Conservation (phyloP, 768 basidiomycete genomes). For the Leccinum aurantiacum region DNA sequence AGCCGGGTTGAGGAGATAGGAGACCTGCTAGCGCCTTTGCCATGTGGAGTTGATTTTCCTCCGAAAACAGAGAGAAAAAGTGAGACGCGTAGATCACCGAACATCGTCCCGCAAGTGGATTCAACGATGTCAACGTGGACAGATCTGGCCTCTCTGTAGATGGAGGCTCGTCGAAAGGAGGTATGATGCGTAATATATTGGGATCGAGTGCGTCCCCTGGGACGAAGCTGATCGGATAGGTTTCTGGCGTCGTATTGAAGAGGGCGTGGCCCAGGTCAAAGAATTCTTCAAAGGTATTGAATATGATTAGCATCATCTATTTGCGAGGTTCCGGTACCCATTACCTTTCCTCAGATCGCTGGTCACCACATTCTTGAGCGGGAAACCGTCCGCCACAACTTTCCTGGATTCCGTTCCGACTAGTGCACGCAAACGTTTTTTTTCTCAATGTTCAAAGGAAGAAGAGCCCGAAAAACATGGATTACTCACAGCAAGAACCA, state of each 20-base stretch:
- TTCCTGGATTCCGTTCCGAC: neutral
- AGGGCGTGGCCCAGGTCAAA: neutral
- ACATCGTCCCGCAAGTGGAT: neutral
- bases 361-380: neutral
- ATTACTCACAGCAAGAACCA: neutral
- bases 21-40: neutral
- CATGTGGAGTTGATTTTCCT: neutral
- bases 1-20: neutral
- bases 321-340: neutral
- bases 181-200: neutral
- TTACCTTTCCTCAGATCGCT: neutral
- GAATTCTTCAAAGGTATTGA: neutral
- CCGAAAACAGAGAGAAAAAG: neutral
- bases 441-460: neutral
- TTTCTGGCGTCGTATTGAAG: neutral
- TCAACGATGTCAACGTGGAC: neutral
- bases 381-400: neutral
- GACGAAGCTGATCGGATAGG: neutral
- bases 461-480: neutral
- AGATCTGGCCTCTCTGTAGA: neutral
- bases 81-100: neutral
- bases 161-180: neutral
- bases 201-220: neutral
- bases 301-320: neutral
- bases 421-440: neutral